Evolutionary conservation across 164 flowering plant species (phyloP), one percentile per base, ranked within the genome.

Genomic region (Protea cynaroides): DNA sequence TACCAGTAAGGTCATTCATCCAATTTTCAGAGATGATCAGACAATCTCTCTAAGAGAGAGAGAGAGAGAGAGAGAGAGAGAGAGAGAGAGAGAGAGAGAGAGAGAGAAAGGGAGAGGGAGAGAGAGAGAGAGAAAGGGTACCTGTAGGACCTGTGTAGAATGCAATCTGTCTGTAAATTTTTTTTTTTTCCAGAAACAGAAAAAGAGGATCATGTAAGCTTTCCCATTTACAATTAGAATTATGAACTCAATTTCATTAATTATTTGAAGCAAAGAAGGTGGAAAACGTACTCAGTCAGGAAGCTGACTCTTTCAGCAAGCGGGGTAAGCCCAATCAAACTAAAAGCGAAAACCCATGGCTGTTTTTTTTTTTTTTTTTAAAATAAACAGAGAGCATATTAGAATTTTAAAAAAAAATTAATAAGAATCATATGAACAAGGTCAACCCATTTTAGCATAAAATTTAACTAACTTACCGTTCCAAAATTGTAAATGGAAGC

Each of bases 251-350:
- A 56, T 50, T 12, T 19, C 56, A 37, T 44, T 13, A 23, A 55
- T 54, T 34, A 46, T 40, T 25, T 36, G 43, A 55, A 43, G 37
- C 1, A 24, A 51, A n/a, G 37, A 56, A 56, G 11, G 43, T 21
- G 4, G 11, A 36, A 13, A 46, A 15, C 95, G 80, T 77, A 94
- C 99, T 94, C 99, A 18, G 99, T 94, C 29, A 94, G 73, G 65
- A 94, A 94, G 82, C 97, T 91, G 69, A 94, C 70, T 17, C 99
- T 84, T 74, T 94, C 99, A 0, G 99, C 97, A 23, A 94, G 86
- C 14, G 96, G 96, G 1, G 85, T 83, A 1, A 94, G 84, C 57
- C 86, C 99, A 21, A 91, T 69, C 49, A 94, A 81, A 73, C 99
- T 94, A 84, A 91, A 67, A 22, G 69, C 92, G 55, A 94, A 94